These are phyloP conservation scores for Persicaria maculosa DNA, from an alignment of 148 eudicot species.

Conservation along the genomic window DNA sequence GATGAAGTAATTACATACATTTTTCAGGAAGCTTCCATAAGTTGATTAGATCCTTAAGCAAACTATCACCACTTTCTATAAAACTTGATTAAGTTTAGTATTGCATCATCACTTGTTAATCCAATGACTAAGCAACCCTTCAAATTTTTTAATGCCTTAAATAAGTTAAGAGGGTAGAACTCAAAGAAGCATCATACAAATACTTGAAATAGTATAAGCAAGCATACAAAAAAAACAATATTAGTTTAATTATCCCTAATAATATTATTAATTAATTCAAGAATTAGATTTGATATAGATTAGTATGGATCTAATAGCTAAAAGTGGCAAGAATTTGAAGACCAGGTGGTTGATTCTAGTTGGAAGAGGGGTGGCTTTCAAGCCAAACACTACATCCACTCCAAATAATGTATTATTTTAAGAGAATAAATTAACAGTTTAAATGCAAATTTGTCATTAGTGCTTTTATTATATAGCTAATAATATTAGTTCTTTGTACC, in stretches of 20 bases:
- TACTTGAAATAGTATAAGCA: background rate
- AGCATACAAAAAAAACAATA: background rate
- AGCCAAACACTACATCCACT: slow-evolving; percentile 6
- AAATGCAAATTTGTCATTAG: background rate
- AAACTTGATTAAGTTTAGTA: background rate
- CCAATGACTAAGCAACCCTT: background rate
- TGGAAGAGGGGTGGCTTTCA: background rate
- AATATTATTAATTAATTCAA: background rate
- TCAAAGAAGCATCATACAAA: background rate
- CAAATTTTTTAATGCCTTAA: background rate
- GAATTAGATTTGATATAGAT: background rate
- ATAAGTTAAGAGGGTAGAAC: background rate
- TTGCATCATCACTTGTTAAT: background rate
- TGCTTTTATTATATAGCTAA: background rate
- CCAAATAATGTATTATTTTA: background rate
- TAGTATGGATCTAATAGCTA: background rate
- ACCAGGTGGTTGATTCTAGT: slow-evolving; percentile 7
- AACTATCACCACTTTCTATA: background rate
- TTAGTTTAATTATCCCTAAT: background rate
- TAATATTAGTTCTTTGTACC: background rate
- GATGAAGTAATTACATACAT: background rate
- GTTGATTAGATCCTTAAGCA: background rate
- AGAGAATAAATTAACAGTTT: background rate
- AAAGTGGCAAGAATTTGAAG: background rate
- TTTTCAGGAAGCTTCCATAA: slow-evolving; percentile 7